Percentiles rank a stretch among this genome's conserved stretches.
Evolutionary conservation across 805 yeast genomes (phyloP).

Genomic region (Citeromyces nyonsensis): DNA sequence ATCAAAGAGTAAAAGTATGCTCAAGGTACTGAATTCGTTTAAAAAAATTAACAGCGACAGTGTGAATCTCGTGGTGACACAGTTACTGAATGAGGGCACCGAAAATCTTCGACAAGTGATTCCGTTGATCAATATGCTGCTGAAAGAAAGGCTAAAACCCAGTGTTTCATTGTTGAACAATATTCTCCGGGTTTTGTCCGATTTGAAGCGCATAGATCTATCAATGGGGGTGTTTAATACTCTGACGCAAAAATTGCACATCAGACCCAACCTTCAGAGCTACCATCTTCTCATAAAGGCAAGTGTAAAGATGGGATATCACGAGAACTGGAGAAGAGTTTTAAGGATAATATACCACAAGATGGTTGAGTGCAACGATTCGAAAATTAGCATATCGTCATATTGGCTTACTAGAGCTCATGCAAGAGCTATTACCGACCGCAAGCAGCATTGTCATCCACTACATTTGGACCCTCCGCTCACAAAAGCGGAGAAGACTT

Average conservation of each 20-base stretch:
- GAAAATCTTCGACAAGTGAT: neutral
- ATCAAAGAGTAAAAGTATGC: neutral
- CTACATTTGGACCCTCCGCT: constrained; percentile 5
- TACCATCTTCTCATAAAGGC: constrained; percentile 19
- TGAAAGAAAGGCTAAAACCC: constrained; percentile 2
- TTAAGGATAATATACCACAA: constrained; percentile 6
- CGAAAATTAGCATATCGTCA: constrained; percentile 2
- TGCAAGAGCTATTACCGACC: constrained; percentile 15
- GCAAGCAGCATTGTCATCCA: constrained; percentile 4
- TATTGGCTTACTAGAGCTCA: constrained; percentile 9
- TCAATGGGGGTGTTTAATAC: constrained; percentile 16
- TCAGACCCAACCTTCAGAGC: constrained; percentile 14
- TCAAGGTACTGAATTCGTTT: neutral
- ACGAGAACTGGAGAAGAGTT: constrained; percentile 6
- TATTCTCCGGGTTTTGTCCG: constrained; percentile 14
- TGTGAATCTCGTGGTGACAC: neutral
- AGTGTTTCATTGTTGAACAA: constrained; percentile 10
- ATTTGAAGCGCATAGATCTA: constrained; percentile 18
- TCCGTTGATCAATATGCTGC: neutral
- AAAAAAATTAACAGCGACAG: constrained; percentile 4
- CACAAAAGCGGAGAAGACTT: constrained; percentile 3
- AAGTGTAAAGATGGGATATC: constrained; percentile 16
- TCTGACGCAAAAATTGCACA: constrained; percentile 9
- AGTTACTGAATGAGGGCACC: neutral
- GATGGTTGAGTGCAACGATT: constrained; percentile 2